These are phyloP conservation scores for Talaromyces pinophilus DNA, from an alignment of 2,329 filamentous ascomycete genomes.

Conservation along the genomic window DNA sequence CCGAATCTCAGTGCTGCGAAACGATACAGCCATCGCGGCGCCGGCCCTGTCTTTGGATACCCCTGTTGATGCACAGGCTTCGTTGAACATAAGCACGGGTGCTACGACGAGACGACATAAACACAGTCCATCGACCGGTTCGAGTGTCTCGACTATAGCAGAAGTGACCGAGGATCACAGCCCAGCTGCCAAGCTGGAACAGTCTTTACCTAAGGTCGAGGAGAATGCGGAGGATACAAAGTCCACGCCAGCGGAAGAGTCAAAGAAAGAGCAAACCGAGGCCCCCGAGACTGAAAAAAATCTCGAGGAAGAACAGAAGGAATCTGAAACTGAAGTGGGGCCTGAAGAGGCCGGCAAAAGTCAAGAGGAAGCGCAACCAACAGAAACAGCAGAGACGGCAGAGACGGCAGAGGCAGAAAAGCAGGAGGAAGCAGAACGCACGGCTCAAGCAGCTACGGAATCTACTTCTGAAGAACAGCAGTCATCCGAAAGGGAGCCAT, in stretches of 20 bases:
- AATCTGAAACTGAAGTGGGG: neutral
- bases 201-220: slow-evolving; percentile 19
- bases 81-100: slow-evolving; percentile 53
- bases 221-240: slow-evolving; percentile 8
- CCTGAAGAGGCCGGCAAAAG: neutral
- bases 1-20: slow-evolving; percentile 41
- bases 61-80: slow-evolving; percentile 37
- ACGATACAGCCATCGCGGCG: slow-evolving; percentile 32
- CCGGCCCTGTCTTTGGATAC: slow-evolving; percentile 27
- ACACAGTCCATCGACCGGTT: slow-evolving; percentile 77
- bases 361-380: neutral
- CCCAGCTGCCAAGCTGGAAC: neutral
- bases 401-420: neutral
- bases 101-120: slow-evolving; percentile 82
- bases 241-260: neutral
- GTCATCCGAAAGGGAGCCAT: neutral
- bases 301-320: neutral
- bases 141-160: slow-evolving; percentile 75
- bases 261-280: neutral
- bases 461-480: neutral
- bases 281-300: neutral
- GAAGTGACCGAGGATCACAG: slow-evolving; percentile 77
- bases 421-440: neutral
- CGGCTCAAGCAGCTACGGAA: neutral
- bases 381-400: neutral